These are phyloP conservation scores for Clitopilus hobsonii DNA, from an alignment of 768 basidiomycete genomes.

Conservation along the genomic window DNA sequence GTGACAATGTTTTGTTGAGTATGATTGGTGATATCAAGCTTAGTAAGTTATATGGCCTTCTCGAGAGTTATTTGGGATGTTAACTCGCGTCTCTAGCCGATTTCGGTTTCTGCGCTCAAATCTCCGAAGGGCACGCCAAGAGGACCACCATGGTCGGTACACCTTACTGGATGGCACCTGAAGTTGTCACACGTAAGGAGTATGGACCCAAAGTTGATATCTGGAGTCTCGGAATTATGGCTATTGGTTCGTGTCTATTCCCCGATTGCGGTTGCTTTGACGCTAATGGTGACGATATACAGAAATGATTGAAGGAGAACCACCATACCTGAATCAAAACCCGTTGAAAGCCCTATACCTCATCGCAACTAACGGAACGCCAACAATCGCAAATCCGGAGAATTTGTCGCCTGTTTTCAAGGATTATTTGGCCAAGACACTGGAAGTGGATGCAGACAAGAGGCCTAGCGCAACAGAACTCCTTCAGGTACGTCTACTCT, in stretches of 20 bases:
- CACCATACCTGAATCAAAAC: slow-evolving; percentile 94
- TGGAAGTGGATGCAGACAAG: slow-evolving; percentile 95
- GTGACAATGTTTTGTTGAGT: slow-evolving; percentile 91
- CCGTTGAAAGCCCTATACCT: slow-evolving; percentile 95
- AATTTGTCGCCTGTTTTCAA: slow-evolving; percentile 71
- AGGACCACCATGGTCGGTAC: slow-evolving; percentile 98
- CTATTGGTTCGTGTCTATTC: slow-evolving; percentile 63
- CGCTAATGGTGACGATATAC: slow-evolving; percentile 4
- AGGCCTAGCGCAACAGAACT: slow-evolving; percentile 82
- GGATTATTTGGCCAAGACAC: slow-evolving; percentile 82
- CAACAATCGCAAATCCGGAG: slow-evolving; percentile 89
- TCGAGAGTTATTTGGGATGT: not conserved
- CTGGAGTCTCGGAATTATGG: slow-evolving; percentile 96
- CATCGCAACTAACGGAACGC: slow-evolving; percentile 97
- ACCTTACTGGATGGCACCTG: slow-evolving; percentile 99
- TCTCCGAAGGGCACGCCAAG: slow-evolving; percentile 88
- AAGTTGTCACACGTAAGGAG: slow-evolving; percentile 96
- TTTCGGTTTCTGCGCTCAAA: slow-evolving; percentile 98
- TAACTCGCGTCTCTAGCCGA: slow-evolving; percentile 72
- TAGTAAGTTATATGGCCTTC: slow-evolving; percentile 56
- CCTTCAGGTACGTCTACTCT: slow-evolving; percentile 50
- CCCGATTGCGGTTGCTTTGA: slow-evolving; percentile 2
- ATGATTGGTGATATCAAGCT: slow-evolving; percentile 96
- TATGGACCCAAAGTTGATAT: slow-evolving; percentile 99
- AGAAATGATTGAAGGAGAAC: slow-evolving; percentile 99